phyloP scores from a whole-genome alignment of 176 grass and related monocot genomes.

The Ampelocalamus luodianensis region DNA sequence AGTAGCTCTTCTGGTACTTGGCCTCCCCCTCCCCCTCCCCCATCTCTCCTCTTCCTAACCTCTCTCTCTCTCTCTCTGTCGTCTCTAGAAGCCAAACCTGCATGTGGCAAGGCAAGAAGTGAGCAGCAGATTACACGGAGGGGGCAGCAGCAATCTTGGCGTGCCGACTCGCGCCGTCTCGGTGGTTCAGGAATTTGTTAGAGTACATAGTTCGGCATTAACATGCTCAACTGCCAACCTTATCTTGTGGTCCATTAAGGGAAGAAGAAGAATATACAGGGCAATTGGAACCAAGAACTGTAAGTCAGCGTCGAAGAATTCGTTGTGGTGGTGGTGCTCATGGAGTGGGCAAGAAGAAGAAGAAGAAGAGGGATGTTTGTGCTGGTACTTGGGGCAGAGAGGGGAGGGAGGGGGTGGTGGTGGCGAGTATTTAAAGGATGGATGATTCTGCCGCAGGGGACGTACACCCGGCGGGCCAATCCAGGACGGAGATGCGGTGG shows the following conservation, averaged over 20 bases:
- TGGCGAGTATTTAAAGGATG: background rate
- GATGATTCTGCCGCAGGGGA: background rate
- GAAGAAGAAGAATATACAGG: background rate
- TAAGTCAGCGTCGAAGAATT: background rate
- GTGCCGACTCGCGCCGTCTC: background rate
- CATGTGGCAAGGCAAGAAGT: background rate
- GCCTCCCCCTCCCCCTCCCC: background rate
- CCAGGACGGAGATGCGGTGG: background rate
- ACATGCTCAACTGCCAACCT: background rate
- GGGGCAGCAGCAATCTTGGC: background rate
- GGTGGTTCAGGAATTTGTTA: background rate
- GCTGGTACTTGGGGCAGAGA: background rate
- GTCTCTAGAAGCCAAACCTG: background rate
- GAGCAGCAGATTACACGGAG: background rate
- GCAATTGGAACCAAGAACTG: background rate
- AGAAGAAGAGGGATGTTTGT: background rate
- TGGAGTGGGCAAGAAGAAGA: background rate
- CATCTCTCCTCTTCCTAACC: too few species aligned
- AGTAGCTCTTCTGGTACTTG: conserved; percentile 86
- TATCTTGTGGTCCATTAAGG: background rate
- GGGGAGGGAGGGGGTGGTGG: background rate
- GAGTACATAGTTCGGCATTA: background rate
- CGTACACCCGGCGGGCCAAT: background rate
- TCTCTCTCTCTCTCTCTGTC: background rate
- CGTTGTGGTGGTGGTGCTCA: background rate